Evolutionary conservation across 441 rosid species (phyloP).

Genomic region (Erodium texanum): DNA sequence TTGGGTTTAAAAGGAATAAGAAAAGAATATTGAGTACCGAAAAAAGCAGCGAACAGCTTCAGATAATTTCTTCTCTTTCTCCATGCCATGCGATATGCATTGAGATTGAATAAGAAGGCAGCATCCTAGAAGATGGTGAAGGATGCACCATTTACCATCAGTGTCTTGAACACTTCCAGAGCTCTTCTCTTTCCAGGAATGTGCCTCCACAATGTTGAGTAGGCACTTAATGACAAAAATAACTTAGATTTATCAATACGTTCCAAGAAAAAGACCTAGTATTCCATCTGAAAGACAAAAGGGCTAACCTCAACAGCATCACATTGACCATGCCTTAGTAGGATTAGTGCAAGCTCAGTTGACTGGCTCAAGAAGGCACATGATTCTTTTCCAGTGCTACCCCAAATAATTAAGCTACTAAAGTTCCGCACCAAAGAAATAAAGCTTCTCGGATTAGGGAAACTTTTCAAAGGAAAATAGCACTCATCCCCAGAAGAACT

Average conservation of each 20-base stretch:
- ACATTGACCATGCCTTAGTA: conserved; percentile 75
- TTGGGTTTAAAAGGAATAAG: conserved; percentile 8
- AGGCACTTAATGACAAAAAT: conserved; percentile 34
- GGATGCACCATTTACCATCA: conserved; percentile 75
- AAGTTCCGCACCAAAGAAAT: conserved; percentile 50
- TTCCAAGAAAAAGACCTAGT: conserved; percentile 11
- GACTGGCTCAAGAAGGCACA: conserved; percentile 63
- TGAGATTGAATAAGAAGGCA: conserved; percentile 84
- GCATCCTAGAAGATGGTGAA: conserved; percentile 91
- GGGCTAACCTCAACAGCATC: conserved; percentile 76
- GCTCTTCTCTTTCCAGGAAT: conserved; percentile 55
- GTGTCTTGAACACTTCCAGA: conserved; percentile 66
- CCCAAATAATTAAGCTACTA: conserved; percentile 81
- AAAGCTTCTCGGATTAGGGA: conserved; percentile 54
- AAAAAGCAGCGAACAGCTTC: conserved; percentile 89
- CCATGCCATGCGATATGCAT: conserved; percentile 42
- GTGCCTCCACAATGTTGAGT: conserved; percentile 65
- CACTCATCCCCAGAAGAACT: conserved; percentile 28
- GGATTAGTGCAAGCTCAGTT: conserved; percentile 61
- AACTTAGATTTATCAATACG: conserved; percentile 18
- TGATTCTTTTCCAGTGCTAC: conserved; percentile 55
- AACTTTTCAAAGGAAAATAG: conserved; percentile 26
- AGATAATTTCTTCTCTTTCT: conserved; percentile 61
- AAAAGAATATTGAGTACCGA: conserved; percentile 39
- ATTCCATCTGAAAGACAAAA: conserved; percentile 13